Percentiles rank a stretch among this genome's conserved stretches.
Evolutionary conservation across 2,329 filamentous ascomycete species (phyloP).

Genomic region (Colletotrichum tabaci): DNA sequence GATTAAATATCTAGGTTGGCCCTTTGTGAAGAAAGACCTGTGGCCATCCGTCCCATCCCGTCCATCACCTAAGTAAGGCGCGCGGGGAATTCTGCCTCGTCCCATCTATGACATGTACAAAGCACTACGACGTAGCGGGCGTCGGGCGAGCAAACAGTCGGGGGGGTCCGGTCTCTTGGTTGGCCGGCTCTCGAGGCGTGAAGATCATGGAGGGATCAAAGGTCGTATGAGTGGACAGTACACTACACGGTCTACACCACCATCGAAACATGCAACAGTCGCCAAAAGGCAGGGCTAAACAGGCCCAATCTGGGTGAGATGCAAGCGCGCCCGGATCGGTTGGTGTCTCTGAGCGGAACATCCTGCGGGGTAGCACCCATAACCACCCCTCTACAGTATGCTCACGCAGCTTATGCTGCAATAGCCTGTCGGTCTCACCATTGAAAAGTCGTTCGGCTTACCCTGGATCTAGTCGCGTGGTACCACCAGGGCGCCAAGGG

Average conservation of each 20-base stretch:
- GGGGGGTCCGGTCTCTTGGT: constrained; percentile 1
- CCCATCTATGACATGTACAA: background rate
- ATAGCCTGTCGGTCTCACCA: constrained; percentile 15
- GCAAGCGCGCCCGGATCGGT: constrained; percentile 4
- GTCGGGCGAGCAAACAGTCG: background rate
- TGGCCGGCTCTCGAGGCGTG: background rate
- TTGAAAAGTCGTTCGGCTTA: constrained; percentile 4
- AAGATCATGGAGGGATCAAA: background rate
- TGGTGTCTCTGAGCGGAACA: background rate
- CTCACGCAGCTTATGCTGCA: constrained; percentile 27
- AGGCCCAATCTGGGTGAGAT: constrained; percentile 15
- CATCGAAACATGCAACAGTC: background rate
- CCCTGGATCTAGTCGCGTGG: constrained; percentile 19
- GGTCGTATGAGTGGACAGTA: constrained; percentile 8
- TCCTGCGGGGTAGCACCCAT: constrained; percentile 24
- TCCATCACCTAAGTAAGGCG: background rate
- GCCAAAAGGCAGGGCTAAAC: background rate
- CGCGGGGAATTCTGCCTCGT: background rate
- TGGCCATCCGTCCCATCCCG: background rate
- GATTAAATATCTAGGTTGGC: constrained; percentile 15
- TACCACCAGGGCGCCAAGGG: background rate
- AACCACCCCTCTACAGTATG: background rate
- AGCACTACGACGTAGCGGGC: constrained; percentile 8
- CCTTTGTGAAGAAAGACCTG: too few species aligned
- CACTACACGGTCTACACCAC: background rate